These are phyloP conservation scores for Oehlia diaphana DNA, from an alignment of 192 early-diverging fungal species.

Conservation along the genomic window DNA sequence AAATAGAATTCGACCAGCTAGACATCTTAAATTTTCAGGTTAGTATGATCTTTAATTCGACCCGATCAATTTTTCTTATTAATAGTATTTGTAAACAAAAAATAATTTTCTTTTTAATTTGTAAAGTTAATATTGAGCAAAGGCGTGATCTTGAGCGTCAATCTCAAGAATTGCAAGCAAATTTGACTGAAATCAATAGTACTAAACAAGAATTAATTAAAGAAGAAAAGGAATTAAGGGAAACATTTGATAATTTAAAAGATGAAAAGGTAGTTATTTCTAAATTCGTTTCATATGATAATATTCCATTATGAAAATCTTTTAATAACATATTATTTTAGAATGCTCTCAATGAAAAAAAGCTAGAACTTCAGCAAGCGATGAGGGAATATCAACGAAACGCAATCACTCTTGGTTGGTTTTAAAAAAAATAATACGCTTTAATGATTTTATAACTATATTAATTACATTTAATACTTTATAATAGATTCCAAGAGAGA, in stretches of 20 bases:
- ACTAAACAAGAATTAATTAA: conserved; percentile 39
- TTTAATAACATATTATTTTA: not conserved
- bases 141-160: conserved; percentile 39
- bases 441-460: not conserved
- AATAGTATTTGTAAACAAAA: not conserved
- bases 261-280: conserved; percentile 38
- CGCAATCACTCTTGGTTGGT: conserved; percentile 41
- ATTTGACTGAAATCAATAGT: conserved; percentile 32
- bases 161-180: conserved; percentile 28
- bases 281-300: not conserved
- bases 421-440: not conserved
- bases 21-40: conserved; percentile 33
- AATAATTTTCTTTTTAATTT: not conserved
- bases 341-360: conserved; percentile 21
- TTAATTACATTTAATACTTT: not conserved
- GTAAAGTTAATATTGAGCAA: conserved; percentile 46
- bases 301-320: not conserved
- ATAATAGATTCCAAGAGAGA: conserved; percentile 20
- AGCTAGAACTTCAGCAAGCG: conserved; percentile 34
- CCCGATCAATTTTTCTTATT: not conserved
- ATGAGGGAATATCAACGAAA: conserved; percentile 37
- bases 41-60: not conserved
- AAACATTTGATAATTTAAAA: conserved; percentile 22
- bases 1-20: conserved; percentile 25
- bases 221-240: conserved; percentile 40